These are phyloP conservation scores for Trichoderma koningiopsis DNA, from an alignment of 2,329 filamentous ascomycete species.

Conservation along the genomic window DNA sequence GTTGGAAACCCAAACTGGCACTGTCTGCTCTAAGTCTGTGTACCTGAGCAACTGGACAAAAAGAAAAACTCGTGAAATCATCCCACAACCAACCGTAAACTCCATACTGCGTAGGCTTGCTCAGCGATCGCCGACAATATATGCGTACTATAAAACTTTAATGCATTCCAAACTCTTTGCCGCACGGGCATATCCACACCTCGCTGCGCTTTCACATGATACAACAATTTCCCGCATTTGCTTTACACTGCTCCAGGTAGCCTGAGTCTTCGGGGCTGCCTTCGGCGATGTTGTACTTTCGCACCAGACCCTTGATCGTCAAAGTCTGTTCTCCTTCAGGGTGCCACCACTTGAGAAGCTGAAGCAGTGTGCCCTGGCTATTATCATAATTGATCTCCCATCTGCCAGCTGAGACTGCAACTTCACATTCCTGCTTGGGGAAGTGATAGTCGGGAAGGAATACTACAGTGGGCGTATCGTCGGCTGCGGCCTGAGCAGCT, in stretches of 20 bases:
- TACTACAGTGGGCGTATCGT: constrained; percentile 74
- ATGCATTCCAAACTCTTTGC: constrained; percentile 2
- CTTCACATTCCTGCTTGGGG: constrained; percentile 68
- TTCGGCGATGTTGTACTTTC: constrained; percentile 59
- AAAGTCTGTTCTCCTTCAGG: constrained; percentile 79
- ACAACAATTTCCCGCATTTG: constrained; percentile 49
- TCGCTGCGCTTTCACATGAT: constrained; percentile 58
- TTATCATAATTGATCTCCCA: constrained; percentile 83
- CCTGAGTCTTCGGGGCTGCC: constrained; percentile 71
- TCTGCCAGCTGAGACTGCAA: constrained; percentile 81
- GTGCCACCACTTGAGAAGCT: constrained; percentile 92
- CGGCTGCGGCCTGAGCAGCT: constrained; percentile 58
- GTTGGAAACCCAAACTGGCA: background rate
- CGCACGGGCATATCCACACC: background rate
- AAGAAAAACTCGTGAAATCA: background rate
- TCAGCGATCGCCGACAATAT: background rate
- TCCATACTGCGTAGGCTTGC: constrained; percentile 1
- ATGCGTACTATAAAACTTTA: background rate
- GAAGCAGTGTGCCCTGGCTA: constrained; percentile 67
- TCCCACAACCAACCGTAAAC: background rate
- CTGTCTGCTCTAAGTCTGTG: background rate
- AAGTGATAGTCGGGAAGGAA: constrained; percentile 94
- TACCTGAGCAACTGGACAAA: background rate
- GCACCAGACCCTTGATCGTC: constrained; percentile 72
- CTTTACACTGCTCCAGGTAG: constrained; percentile 72